Percentiles rank a stretch among this genome's conserved stretches.
phyloP scores from a whole-genome alignment of 2,329 filamentous ascomycete genomes.

The Penicillium decumbens region DNA sequence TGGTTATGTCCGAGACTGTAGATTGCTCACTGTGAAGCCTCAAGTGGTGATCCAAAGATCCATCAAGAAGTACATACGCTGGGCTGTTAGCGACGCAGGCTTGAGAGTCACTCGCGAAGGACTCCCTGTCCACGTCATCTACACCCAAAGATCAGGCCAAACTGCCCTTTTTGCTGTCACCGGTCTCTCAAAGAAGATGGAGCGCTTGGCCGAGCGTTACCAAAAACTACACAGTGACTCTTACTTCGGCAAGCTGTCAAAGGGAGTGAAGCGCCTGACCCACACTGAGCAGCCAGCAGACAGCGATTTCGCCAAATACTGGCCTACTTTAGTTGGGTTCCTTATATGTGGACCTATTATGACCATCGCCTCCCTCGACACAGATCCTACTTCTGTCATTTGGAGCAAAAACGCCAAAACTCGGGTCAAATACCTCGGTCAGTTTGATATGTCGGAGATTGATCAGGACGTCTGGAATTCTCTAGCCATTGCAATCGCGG shows the following conservation, averaged over 20 bases:
- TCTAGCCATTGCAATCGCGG: slow-evolving; percentile 53
- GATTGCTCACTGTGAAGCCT: slow-evolving; percentile 34
- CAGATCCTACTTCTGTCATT: slow-evolving; percentile 29
- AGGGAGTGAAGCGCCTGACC: background rate
- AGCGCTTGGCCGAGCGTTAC: slow-evolving; percentile 43
- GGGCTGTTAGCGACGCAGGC: slow-evolving; percentile 50
- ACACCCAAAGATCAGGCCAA: slow-evolving; percentile 39
- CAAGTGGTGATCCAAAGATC: slow-evolving; percentile 38
- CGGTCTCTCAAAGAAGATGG: slow-evolving; percentile 43
- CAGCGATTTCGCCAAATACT: slow-evolving; percentile 3
- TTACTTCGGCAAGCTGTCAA: background rate
- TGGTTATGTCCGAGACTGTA: slow-evolving; percentile 49
- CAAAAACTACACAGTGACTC: slow-evolving; percentile 25
- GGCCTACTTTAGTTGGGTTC: slow-evolving; percentile 53
- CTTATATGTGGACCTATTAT: slow-evolving; percentile 52
- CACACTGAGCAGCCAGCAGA: background rate
- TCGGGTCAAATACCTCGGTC: slow-evolving; percentile 41
- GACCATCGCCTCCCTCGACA: slow-evolving; percentile 50
- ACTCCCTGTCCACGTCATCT: slow-evolving; percentile 46
- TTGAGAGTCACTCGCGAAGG: slow-evolving; percentile 34
- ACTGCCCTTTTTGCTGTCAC: slow-evolving; percentile 40
- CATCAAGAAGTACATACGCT: slow-evolving; percentile 49
- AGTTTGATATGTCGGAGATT: slow-evolving; percentile 51
- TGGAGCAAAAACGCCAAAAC: slow-evolving; percentile 13
- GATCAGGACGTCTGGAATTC: slow-evolving; percentile 59